These are phyloP conservation scores for Trichoderma asperellum DNA, from an alignment of 2,329 filamentous ascomycete genomes.

Conservation along the genomic window DNA sequence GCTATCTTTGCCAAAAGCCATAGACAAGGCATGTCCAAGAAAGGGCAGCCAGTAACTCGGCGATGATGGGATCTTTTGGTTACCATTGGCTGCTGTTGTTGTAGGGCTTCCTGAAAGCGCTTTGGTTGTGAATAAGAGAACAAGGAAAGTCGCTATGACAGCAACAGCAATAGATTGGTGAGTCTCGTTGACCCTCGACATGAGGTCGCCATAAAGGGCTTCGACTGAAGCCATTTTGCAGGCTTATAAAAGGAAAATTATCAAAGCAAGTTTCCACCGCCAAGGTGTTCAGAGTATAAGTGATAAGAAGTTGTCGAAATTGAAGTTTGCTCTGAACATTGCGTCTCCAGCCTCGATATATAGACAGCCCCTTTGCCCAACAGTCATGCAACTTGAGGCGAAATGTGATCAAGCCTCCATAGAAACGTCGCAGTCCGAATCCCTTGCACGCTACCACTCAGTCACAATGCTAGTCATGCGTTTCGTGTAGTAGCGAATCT, in stretches of 20 bases:
- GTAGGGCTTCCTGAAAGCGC: constrained; percentile 29
- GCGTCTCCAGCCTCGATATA: constrained; percentile 10
- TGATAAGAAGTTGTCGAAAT: neutral
- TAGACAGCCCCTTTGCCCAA: neutral
- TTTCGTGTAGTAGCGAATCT: neutral
- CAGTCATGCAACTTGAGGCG: neutral
- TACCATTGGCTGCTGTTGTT: constrained; percentile 1
- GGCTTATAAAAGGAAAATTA: neutral
- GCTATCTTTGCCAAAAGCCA: constrained; percentile 37
- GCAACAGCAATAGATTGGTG: constrained; percentile 35
- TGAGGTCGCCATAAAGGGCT: constrained; percentile 5
- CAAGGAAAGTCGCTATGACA: constrained; percentile 35
- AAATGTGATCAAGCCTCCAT: constrained; percentile 6
- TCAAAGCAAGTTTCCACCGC: neutral
- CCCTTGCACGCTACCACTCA: constrained; percentile 14
- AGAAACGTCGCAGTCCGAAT: constrained; percentile 13
- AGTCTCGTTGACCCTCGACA: constrained; percentile 29
- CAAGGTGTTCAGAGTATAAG: neutral
- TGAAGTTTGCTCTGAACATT: neutral
- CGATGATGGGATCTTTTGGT: constrained; percentile 28
- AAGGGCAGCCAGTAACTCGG: constrained; percentile 42
- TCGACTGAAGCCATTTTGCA: constrained; percentile 13
- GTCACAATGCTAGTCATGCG: constrained; percentile 2
- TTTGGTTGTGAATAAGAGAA: constrained; percentile 37
- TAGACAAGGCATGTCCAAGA: constrained; percentile 43